A percentile compares a stretch with the other conserved stretches of the same genome.
Evolutionary conservation across 1,139 yeast genomes (phyloP).

Genomic region (Blastobotrys petasosporus): DNA sequence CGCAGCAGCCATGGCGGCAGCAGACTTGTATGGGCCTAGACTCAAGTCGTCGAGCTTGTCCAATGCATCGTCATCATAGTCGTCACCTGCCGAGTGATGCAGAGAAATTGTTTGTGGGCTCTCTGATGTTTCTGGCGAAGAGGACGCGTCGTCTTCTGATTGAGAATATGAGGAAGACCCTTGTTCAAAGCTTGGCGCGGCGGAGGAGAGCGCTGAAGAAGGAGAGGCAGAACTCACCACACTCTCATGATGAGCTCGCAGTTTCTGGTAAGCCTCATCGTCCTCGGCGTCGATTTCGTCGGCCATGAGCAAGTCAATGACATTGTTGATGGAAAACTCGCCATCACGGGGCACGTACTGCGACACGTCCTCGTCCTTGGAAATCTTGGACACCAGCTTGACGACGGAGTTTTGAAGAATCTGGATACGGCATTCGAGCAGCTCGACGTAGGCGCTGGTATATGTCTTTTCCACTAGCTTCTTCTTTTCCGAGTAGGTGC

Average conservation of each 20-base stretch:
- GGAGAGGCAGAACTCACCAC: not conserved
- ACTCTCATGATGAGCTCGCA: not conserved
- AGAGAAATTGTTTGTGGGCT: too few species aligned
- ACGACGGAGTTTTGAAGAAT: slow-evolving; percentile 52
- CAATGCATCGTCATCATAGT: not conserved
- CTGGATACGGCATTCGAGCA: slow-evolving; percentile 61
- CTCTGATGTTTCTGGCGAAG: too few species aligned
- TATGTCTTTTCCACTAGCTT: slow-evolving; percentile 55
- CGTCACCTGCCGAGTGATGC: not conserved
- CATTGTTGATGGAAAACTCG: slow-evolving; percentile 24
- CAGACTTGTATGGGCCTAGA: slow-evolving; percentile 20
- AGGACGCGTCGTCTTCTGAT: too few species aligned
- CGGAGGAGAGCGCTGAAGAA: not conserved
- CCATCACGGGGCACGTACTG: slow-evolving; percentile 19
- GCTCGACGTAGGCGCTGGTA: slow-evolving; percentile 63
- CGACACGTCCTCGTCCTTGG: slow-evolving; percentile 27
- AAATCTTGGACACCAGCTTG: slow-evolving; percentile 37
- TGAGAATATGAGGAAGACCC: not conserved
- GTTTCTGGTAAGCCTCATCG: not conserved
- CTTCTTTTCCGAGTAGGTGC: slow-evolving; percentile 67
- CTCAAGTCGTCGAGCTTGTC: slow-evolving; percentile 10
- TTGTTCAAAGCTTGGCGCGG: too few species aligned
- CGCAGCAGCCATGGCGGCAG: slow-evolving; percentile 24
- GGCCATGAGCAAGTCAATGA: slow-evolving; percentile 20
- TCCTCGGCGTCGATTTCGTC: slow-evolving; percentile 16